These are phyloP conservation scores for Phialophora macrospora DNA, from an alignment of 2,329 filamentous ascomycete genomes.

Conservation along the genomic window DNA sequence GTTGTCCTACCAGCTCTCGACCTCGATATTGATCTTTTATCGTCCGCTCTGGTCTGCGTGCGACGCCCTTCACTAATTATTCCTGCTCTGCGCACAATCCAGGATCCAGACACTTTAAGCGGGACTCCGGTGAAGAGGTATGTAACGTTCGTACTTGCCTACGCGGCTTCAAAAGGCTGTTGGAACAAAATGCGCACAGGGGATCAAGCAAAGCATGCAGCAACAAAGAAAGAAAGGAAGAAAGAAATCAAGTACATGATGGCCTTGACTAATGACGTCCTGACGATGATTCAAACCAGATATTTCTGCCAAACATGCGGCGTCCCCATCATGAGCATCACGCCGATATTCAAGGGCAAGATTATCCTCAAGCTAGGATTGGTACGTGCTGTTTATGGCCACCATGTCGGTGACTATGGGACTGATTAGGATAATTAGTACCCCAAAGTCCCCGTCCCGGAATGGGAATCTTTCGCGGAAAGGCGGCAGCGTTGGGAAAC, in stretches of 20 bases:
- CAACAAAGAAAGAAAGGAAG: too few relatives aligned
- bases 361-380: conserved; percentile 58
- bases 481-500: conserved; percentile 33
- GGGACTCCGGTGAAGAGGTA: conserved; percentile 49
- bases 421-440: too few relatives aligned
- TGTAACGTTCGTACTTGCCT: not conserved
- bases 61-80: not conserved
- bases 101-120: conserved; percentile 53
- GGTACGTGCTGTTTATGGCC: conserved; percentile 16
- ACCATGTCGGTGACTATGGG: too few relatives aligned
- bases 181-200: too few relatives aligned
- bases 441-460: conserved; percentile 33
- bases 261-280: not conserved
- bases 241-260: not conserved
- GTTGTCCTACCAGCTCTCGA: not conserved
- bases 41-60: not conserved
- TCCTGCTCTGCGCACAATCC: not conserved
- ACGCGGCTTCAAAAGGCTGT: not conserved
- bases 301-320: conserved; percentile 55
- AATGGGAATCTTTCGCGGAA: conserved; percentile 37
- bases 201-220: too few relatives aligned
- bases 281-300: conserved; percentile 35
- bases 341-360: conserved; percentile 49
- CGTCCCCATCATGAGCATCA: conserved; percentile 56
- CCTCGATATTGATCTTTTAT: not conserved